Percentiles rank a stretch among this genome's conserved stretches.
Conservation (phyloP, 1,284 basidiomycete species). For the Laetiporus sulphureus region DNA sequence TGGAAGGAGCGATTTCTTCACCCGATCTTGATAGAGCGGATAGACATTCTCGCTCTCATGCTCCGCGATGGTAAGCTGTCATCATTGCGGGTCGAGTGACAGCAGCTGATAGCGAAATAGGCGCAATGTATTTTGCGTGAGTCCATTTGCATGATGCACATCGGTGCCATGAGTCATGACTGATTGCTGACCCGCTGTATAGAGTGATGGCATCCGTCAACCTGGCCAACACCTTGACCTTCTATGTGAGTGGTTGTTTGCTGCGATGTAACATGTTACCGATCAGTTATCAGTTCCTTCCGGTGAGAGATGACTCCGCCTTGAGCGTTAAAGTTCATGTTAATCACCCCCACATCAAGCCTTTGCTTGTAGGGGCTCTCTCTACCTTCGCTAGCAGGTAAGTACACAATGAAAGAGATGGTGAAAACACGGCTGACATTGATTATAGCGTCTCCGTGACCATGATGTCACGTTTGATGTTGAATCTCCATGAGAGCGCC, state of each 20-base stretch:
- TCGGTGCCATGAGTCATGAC: background rate
- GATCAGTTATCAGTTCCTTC: conserved; percentile 7
- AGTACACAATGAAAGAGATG: too few relatives aligned
- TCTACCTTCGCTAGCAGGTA: conserved; percentile 25
- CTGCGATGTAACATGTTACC: conserved; percentile 8
- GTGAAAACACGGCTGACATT: too few relatives aligned
- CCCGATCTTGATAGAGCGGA: conserved; percentile 8
- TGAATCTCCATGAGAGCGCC: conserved; percentile 26
- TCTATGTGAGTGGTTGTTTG: conserved; percentile 23
- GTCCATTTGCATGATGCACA: conserved; percentile 5
- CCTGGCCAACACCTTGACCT: conserved; percentile 24
- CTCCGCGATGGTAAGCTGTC: conserved; percentile 22
- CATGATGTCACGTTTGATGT: conserved; percentile 33
- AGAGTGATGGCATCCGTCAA: conserved; percentile 30
- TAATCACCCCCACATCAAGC: conserved; percentile 14
- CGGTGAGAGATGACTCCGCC: background rate
- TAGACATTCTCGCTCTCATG: conserved; percentile 20
- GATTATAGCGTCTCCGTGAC: conserved; percentile 26
- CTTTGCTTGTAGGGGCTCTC: conserved; percentile 21
- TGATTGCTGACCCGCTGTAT: background rate
- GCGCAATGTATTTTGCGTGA: conserved; percentile 27
- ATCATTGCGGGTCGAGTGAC: background rate
- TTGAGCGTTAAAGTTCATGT: background rate
- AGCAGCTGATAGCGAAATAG: conserved; percentile 9
- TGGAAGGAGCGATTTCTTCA: conserved; percentile 11